These are phyloP conservation scores for Fonsecaea erecta DNA, from an alignment of 2,329 filamentous ascomycete species.

Conservation along the genomic window DNA sequence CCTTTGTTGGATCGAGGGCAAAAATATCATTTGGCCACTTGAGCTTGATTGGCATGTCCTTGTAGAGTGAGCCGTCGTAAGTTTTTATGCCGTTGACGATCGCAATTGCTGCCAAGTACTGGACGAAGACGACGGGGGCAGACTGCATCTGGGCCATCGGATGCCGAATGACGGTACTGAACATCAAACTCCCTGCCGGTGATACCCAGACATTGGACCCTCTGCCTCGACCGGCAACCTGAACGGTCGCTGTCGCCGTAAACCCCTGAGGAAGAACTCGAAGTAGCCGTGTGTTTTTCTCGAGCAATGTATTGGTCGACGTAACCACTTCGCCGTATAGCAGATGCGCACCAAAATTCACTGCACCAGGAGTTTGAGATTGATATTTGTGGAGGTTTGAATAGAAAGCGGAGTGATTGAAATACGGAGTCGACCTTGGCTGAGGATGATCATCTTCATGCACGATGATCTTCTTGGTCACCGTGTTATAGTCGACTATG, in stretches of 20 bases:
- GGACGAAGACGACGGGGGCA: slow-evolving; percentile 87
- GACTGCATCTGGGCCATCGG: slow-evolving; percentile 70
- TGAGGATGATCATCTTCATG: slow-evolving; percentile 72
- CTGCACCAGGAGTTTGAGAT: slow-evolving; percentile 45
- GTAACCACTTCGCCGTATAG: slow-evolving; percentile 92
- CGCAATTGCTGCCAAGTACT: slow-evolving; percentile 89
- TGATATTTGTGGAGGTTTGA: slow-evolving; percentile 72
- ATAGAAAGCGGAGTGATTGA: slow-evolving; percentile 82
- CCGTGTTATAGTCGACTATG: slow-evolving; percentile 73
- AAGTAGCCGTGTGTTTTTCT: slow-evolving; percentile 85
- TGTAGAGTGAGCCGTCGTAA: slow-evolving; percentile 75
- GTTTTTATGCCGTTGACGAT: slow-evolving; percentile 80
- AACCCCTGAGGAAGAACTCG: slow-evolving; percentile 81
- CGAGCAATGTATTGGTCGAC: slow-evolving; percentile 89
- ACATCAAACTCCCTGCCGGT: slow-evolving; percentile 81
- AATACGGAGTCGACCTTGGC: slow-evolving; percentile 76
- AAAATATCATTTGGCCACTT: slow-evolving; percentile 99
- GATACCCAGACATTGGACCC: slow-evolving; percentile 95
- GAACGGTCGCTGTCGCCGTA: slow-evolving; percentile 82
- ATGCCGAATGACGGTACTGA: slow-evolving; percentile 87
- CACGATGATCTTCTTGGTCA: slow-evolving; percentile 74
- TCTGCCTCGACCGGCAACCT: slow-evolving; percentile 84
- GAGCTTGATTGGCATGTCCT: slow-evolving; percentile 75
- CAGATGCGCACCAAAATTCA: slow-evolving; percentile 73
- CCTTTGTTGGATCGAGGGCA: slow-evolving; percentile 63